A percentile compares a stretch with the other conserved stretches of the same genome.
phyloP scores from a whole-genome alignment of 305 asterid species.

The Salvia sclarea region DNA sequence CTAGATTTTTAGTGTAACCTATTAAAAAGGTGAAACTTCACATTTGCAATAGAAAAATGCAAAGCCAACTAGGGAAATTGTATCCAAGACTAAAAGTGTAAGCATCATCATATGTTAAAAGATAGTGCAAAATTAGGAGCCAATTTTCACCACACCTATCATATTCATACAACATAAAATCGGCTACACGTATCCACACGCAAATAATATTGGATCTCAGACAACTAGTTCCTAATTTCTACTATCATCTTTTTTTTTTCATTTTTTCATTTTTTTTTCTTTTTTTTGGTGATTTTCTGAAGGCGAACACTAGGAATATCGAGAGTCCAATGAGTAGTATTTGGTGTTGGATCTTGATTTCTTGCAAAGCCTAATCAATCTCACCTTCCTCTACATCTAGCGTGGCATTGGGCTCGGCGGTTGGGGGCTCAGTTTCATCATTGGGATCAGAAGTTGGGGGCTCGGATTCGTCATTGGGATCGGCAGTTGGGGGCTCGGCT shows the following conservation, averaged over 20 bases:
- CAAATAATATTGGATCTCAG: neutral
- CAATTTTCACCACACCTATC: too few relatives aligned
- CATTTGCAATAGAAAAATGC: neutral
- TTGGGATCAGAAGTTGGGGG: conserved; percentile 41
- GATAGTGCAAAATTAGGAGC: too few relatives aligned
- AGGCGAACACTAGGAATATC: neutral
- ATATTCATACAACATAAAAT: too few relatives aligned
- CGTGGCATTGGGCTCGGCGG: conserved; percentile 6
- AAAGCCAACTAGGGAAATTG: too few relatives aligned
- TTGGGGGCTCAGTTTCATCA: conserved; percentile 65
- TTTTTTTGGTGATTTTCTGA: neutral
- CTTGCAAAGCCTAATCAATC: conserved; percentile 42
- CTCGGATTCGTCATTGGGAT: conserved; percentile 49
- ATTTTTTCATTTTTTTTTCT: neutral
- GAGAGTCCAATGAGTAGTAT: neutral
- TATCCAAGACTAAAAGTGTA: neutral
- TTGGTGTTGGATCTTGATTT: neutral
- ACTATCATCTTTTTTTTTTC: neutral
- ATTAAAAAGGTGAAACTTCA: too few relatives aligned
- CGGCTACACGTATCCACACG: too few relatives aligned
- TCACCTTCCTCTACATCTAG: conserved; percentile 84
- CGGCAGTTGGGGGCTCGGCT: conserved; percentile 44
- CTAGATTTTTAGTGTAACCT: too few relatives aligned
- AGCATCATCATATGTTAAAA: too few relatives aligned
- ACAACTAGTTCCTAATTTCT: conserved; percentile 10